A percentile compares a stretch with the other conserved stretches of the same genome.
phyloP scores from a whole-genome alignment of 441 rosid genomes.

The Corymbia calophylla region DNA sequence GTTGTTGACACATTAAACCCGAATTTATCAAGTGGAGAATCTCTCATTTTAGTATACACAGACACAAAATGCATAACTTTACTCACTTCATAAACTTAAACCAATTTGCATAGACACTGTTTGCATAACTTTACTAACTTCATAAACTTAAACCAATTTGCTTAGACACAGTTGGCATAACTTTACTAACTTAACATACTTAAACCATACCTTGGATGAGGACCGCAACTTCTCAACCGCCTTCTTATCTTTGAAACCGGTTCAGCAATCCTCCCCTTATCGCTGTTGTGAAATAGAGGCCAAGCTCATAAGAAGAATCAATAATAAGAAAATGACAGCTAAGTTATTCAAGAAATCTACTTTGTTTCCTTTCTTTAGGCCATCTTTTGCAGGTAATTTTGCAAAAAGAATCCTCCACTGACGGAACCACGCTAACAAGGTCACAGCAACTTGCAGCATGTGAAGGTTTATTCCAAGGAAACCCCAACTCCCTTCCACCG shows the following conservation, averaged over 20 bases:
- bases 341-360: background rate
- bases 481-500: background rate
- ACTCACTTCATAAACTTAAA: background rate
- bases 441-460: background rate
- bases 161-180: background rate
- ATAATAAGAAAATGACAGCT: background rate
- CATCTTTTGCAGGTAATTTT: background rate
- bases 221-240: conserved; percentile 56
- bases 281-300: conserved; percentile 7
- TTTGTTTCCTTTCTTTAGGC: background rate
- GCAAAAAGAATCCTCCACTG: background rate
- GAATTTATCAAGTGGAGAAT: background rate
- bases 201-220: conserved; percentile 33
- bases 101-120: background rate
- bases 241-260: conserved; percentile 24
- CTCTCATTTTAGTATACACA: background rate
- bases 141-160: background rate
- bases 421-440: background rate
- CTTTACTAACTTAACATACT: background rate
- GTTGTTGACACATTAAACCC: background rate
- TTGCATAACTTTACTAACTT: background rate
- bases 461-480: background rate
- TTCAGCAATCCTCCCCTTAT: conserved; percentile 43
- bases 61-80: rapidly evolving
- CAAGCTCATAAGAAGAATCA: background rate